Evolutionary conservation across 345 rosid genomes (phyloP).

Genomic region (Arabidopsis suecica): DNA sequence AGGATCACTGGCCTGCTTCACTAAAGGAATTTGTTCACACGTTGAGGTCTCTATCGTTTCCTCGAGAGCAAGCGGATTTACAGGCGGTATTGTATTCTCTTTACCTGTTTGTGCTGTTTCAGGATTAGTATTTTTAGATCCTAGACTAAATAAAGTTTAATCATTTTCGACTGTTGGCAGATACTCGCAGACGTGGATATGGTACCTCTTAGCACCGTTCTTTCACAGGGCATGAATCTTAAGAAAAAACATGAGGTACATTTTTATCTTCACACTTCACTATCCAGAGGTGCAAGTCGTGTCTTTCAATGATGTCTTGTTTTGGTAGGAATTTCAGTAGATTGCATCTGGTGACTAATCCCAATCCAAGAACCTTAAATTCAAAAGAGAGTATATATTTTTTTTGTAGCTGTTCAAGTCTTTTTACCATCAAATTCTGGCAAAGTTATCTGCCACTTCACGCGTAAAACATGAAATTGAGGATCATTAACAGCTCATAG

Average conservation of each 20-base stretch:
- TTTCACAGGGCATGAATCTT: conserved; percentile 86
- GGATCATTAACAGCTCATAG: conserved; percentile 18
- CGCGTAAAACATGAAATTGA: conserved; percentile 9
- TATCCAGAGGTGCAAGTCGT: conserved; percentile 1
- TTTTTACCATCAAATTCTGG: not conserved
- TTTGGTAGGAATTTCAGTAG: not conserved
- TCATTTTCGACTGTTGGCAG: conserved; percentile 48
- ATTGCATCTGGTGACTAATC: conserved; percentile 19
- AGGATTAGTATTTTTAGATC: not conserved
- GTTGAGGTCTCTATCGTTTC: conserved; percentile 68
- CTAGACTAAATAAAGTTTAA: not conserved
- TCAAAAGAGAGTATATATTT: not conserved
- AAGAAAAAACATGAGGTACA: conserved; percentile 94
- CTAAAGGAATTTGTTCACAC: conserved; percentile 66
- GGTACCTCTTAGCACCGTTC: conserved; percentile 64
- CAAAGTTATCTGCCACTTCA: conserved; percentile 6
- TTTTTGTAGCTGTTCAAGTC: not conserved
- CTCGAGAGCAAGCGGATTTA: conserved; percentile 67
- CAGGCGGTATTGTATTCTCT: conserved; percentile 48
- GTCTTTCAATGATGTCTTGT: conserved; percentile 13
- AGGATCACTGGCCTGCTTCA: conserved; percentile 93
- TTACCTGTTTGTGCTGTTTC: not conserved
- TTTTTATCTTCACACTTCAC: not conserved
- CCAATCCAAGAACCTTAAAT: not conserved
- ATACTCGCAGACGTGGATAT: conserved; percentile 54